Evolutionary conservation across 2,329 filamentous ascomycete species (phyloP), one percentile per base, ranked within the genome.

Genomic region (Pseudopyrenochaeta lycopersici): DNA sequence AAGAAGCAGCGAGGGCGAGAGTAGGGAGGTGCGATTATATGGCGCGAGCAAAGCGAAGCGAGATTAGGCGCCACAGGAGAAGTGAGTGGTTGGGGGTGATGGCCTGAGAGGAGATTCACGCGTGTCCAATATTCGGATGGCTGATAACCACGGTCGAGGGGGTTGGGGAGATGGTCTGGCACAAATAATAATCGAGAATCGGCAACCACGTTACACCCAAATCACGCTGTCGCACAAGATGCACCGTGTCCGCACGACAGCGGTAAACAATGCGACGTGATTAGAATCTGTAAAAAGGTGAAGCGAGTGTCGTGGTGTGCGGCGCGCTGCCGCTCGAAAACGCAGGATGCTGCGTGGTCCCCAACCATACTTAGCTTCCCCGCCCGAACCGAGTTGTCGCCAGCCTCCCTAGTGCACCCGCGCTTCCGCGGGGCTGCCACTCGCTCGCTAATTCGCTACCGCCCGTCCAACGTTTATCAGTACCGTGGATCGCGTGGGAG

Each of bases 11-110:
- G 54, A 50, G 48, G 42, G 58, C 54, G 56, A 49, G 55, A 46
- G 58, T 55, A 51, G 53, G 55, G 49, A 50, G 51, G 50, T 32
- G 45, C 33, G 63, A 58, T 64, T 71, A 70, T 71, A 72, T 62
- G 58, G 54, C 47, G 50, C 21, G 31, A 42, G 29, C 14, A 29
- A 30, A 14, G 18, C n/a, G 40, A 61, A 49, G 60, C 58, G 62
- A 62, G 54, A 62, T 64, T 52, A 53, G 59, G 64, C 52, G 48
- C 33, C 7, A 29, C 48, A 17, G 33, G 49, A 41, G 39, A 52
- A 60, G 53, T 51, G 56, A 61, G 52, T 52, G 58, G 58, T 55
- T 56, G 61, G 56, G 58, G 52, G 30, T 23, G 21, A 46, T 23
- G 54, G 55, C 40, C 52, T 56, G 51, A 36, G 57, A 50, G 57